Evolutionary conservation across 2,329 filamentous ascomycete genomes (phyloP).

Genomic region (Talaromyces sp.): DNA sequence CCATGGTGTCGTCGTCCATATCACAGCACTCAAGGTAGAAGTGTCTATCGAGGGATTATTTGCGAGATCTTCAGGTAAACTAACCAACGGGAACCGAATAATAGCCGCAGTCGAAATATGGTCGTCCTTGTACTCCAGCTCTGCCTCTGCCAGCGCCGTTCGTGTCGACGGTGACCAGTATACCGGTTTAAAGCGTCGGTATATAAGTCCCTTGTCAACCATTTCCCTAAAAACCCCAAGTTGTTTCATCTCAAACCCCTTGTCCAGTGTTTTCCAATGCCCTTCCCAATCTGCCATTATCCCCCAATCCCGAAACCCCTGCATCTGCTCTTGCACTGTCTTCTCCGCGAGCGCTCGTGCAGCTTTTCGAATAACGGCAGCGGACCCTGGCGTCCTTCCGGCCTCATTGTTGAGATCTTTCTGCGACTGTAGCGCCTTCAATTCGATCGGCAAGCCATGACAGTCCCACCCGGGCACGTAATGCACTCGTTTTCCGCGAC

Average conservation of each 20-base stretch:
- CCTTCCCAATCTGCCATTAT: slow-evolving; percentile 62
- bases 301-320: slow-evolving; percentile 54
- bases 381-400: slow-evolving; percentile 24
- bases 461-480: slow-evolving; percentile 97
- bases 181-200: slow-evolving; percentile 58
- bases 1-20: slow-evolving; percentile 99
- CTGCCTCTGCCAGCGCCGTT: slow-evolving; percentile 60
- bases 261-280: slow-evolving; percentile 60
- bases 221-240: slow-evolving; percentile 56
- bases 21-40: slow-evolving; percentile 66
- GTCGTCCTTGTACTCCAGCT: slow-evolving; percentile 60
- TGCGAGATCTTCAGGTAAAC: slow-evolving; percentile 41
- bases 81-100: slow-evolving; percentile 67
- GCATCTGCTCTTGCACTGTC: slow-evolving; percentile 56
- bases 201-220: slow-evolving; percentile 58
- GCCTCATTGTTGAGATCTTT: slow-evolving; percentile 28
- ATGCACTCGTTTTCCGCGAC: slow-evolving; percentile 67
- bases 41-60: slow-evolving; percentile 36
- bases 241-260: slow-evolving; percentile 56
- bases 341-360: slow-evolving; percentile 52
- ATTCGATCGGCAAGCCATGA: slow-evolving; percentile 92
- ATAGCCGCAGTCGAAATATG: slow-evolving; percentile 57
- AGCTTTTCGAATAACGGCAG: slow-evolving; percentile 48
- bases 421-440: slow-evolving; percentile 75
- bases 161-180: slow-evolving; percentile 63